A percentile compares a stretch with the other conserved stretches of the same genome.
Evolutionary conservation across 2,329 filamentous ascomycete genomes (phyloP).

Genomic region (Coniella vitis): DNA sequence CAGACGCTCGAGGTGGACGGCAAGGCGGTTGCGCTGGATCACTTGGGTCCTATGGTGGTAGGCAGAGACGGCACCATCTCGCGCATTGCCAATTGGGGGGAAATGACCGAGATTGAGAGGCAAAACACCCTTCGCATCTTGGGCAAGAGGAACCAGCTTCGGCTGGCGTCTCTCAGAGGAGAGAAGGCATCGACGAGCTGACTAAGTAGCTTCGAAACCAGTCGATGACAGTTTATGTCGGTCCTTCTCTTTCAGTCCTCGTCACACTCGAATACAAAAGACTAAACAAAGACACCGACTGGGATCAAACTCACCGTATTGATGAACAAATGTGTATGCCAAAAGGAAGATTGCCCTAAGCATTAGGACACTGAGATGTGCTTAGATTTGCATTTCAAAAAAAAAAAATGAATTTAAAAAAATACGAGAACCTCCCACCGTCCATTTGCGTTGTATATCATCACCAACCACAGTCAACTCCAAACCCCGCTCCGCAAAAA

Average conservation of each 20-base stretch:
- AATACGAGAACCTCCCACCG: background rate
- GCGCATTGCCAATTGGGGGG: conserved; percentile 65
- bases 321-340: too few relatives aligned
- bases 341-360: too few relatives aligned
- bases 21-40: conserved; percentile 52
- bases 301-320: too few relatives aligned
- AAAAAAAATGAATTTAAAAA: too few relatives aligned
- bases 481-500: background rate
- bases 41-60: conserved; percentile 67
- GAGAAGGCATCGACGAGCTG: conserved; percentile 18
- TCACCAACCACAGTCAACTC: background rate
- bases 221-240: background rate
- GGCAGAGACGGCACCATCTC: conserved; percentile 66
- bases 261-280: too few relatives aligned
- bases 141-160: conserved; percentile 59
- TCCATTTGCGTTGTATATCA: background rate
- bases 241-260: too few relatives aligned
- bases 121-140: conserved; percentile 60
- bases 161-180: conserved; percentile 48
- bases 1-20: conserved; percentile 28
- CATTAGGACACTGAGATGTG: background rate
- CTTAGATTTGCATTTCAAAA: background rate
- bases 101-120: conserved; percentile 63
- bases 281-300: too few relatives aligned
- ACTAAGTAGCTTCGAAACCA: background rate